These are phyloP conservation scores for Berkeleyomyces rouxiae DNA, from an alignment of 2,329 filamentous ascomycete genomes.

Conservation along the genomic window DNA sequence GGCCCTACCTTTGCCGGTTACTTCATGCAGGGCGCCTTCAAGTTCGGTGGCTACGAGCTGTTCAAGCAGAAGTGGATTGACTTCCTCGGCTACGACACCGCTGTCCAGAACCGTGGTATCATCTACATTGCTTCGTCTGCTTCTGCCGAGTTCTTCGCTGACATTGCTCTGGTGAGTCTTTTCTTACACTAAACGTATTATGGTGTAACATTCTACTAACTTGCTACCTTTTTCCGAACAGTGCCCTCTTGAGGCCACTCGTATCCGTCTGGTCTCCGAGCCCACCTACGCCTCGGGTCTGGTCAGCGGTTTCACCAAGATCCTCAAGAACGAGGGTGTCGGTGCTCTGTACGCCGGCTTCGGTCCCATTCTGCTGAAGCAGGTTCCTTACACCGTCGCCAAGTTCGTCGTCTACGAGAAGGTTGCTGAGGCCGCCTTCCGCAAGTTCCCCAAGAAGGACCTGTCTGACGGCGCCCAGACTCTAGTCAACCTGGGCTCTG, in stretches of 20 bases:
- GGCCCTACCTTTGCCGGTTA: slow-evolving; percentile 79
- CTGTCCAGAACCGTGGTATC: slow-evolving; percentile 61
- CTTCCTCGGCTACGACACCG: slow-evolving; percentile 58
- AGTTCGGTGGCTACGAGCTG: slow-evolving; percentile 81
- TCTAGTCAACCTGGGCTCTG: slow-evolving; percentile 54
- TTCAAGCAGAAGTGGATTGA: slow-evolving; percentile 90
- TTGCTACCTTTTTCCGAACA: background rate
- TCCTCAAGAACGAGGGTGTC: slow-evolving; percentile 64
- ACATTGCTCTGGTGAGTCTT: slow-evolving; percentile 46
- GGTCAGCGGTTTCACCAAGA: slow-evolving; percentile 65
- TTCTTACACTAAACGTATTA: background rate
- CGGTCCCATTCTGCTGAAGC: slow-evolving; percentile 71
- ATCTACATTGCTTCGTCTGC: slow-evolving; percentile 62
- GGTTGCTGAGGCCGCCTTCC: slow-evolving; percentile 60
- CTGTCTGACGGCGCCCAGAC: slow-evolving; percentile 57
- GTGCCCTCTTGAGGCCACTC: slow-evolving; percentile 82
- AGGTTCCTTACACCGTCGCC: slow-evolving; percentile 86
- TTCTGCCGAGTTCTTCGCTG: slow-evolving; percentile 51
- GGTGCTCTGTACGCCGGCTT: slow-evolving; percentile 85
- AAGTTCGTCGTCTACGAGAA: slow-evolving; percentile 93
- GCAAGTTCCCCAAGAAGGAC: slow-evolving; percentile 50
- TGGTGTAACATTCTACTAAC: background rate
- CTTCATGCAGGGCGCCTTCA: slow-evolving; percentile 72
- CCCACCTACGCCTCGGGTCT: slow-evolving; percentile 72
- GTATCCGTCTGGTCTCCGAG: slow-evolving; percentile 82